Conservation (phyloP, 495 filamentous ascomycete genomes). For the Podospora conica region DNA sequence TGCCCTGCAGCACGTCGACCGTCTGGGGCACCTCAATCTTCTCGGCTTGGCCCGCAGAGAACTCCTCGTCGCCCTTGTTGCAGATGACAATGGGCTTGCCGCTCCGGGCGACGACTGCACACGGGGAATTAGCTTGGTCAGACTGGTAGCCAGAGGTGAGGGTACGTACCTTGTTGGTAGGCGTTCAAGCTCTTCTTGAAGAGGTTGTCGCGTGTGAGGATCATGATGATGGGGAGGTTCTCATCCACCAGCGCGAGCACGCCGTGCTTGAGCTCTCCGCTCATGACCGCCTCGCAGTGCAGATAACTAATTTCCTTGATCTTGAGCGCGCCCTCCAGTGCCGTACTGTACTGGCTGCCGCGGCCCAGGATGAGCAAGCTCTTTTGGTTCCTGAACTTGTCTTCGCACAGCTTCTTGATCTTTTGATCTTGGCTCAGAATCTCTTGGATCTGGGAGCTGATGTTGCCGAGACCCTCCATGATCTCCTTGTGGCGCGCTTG, state of each 20-base stretch:
- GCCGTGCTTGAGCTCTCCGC: constrained; percentile 96
- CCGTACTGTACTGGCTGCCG: constrained; percentile 94
- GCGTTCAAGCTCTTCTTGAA: constrained; percentile 97
- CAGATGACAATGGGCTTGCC: constrained; percentile 98
- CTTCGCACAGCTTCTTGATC: constrained; percentile 87
- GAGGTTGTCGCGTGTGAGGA: constrained; percentile 88
- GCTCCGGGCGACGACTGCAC: constrained; percentile 77
- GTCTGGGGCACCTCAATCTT: constrained; percentile 97
- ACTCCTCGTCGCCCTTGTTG: constrained; percentile 85
- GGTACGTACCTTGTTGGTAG: constrained; percentile 82
- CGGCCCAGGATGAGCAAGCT: constrained; percentile 86
- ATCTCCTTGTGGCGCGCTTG: constrained; percentile 89
- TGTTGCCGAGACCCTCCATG: constrained; percentile 80
- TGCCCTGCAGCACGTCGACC: constrained; percentile 89
- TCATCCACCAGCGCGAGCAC: constrained; percentile 96
- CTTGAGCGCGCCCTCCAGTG: constrained; percentile 95
- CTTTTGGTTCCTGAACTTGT: constrained; percentile 95
- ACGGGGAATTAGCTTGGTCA: constrained; percentile 12
- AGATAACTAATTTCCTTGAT: constrained; percentile 99
- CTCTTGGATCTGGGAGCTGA: constrained; percentile 87
- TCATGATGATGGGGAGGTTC: constrained; percentile 99
- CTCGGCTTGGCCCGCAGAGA: constrained; percentile 76
- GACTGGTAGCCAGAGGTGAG: neutral
- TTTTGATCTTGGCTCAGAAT: constrained; percentile 83
- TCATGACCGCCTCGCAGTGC: constrained; percentile 99